Evolutionary conservation across 768 basidiomycete species (phyloP).

Genomic region (Mycena amicta): DNA sequence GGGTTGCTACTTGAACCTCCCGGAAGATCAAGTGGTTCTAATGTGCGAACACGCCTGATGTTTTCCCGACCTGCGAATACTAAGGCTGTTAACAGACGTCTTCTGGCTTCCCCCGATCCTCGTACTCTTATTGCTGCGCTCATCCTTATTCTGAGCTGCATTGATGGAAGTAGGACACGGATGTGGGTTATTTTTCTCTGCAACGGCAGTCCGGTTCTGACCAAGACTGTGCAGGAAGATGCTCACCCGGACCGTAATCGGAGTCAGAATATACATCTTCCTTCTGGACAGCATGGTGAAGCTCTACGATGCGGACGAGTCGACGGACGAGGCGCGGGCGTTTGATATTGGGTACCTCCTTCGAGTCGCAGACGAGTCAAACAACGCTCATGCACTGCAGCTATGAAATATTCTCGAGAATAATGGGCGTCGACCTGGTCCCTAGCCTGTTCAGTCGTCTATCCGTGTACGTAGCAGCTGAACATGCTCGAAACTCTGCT

Average conservation of each 20-base stretch:
- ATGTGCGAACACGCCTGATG: conserved; percentile 70
- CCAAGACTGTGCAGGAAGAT: conserved; percentile 58
- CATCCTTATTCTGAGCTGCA: conserved; percentile 73
- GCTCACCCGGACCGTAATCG: conserved; percentile 55
- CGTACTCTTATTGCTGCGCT: conserved; percentile 62
- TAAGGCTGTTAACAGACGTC: no score
- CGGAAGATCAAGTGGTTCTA: conserved; percentile 75
- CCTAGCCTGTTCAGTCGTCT: conserved; percentile 64
- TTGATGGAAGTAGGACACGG: conserved; percentile 56
- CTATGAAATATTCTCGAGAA: conserved; percentile 63
- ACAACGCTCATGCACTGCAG: conserved; percentile 35
- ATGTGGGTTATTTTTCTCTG: conserved; percentile 57
- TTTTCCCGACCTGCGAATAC: conserved; percentile 52
- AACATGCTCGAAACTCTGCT: conserved; percentile 14
- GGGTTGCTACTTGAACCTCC: conserved; percentile 64
- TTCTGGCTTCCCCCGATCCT: conserved; percentile 66
- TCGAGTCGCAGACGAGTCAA: conserved; percentile 7
- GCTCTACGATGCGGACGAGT: conserved; percentile 68
- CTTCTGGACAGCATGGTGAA: conserved; percentile 74
- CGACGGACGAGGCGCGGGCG: conserved; percentile 62
- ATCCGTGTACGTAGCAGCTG: conserved; percentile 51
- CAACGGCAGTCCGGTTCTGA: no score
- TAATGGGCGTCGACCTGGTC: conserved; percentile 62
- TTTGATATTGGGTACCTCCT: conserved; percentile 74
- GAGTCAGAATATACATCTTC: conserved; percentile 64